phyloP scores from a whole-genome alignment of 2,329 filamentous ascomycete species.

The Cercospora janseana region DNA sequence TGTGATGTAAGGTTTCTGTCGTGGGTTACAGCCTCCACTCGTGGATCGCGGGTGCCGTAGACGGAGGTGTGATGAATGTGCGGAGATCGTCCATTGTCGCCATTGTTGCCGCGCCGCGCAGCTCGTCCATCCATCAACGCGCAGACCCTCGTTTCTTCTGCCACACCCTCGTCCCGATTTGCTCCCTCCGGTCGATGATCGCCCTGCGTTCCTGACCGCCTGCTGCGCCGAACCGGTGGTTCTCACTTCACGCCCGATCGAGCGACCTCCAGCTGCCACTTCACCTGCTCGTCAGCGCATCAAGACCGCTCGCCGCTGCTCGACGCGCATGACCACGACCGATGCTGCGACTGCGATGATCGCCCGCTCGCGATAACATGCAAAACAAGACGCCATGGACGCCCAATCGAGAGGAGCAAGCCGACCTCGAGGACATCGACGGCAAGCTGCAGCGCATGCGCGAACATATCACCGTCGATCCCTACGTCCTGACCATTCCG shows the following conservation, averaged over 20 bases:
- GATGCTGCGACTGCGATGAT: conserved; percentile 5
- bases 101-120: not conserved
- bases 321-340: not conserved
- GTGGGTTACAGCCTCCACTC: no score
- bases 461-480: conserved; percentile 42
- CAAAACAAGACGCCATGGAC: conserved; percentile 22
- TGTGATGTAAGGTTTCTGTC: no score
- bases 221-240: not conserved
- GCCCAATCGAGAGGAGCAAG: conserved; percentile 30
- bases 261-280: not conserved
- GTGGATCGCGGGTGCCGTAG: no score
- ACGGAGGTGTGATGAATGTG: no score
- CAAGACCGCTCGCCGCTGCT: not conserved
- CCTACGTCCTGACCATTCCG: conserved; percentile 51
- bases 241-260: not conserved
- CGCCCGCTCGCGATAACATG: conserved; percentile 5
- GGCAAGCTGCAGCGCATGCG: conserved; percentile 45
- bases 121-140: not conserved
- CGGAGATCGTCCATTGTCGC: conserved; percentile 5
- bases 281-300: not conserved
- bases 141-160: conserved; percentile 5
- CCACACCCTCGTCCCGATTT: no score
- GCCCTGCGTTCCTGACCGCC: no score
- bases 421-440: conserved; percentile 44
- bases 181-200: no score